Conservation (phyloP, 352 stramenopile genomes). For the Achlya hypogyna region DNA sequence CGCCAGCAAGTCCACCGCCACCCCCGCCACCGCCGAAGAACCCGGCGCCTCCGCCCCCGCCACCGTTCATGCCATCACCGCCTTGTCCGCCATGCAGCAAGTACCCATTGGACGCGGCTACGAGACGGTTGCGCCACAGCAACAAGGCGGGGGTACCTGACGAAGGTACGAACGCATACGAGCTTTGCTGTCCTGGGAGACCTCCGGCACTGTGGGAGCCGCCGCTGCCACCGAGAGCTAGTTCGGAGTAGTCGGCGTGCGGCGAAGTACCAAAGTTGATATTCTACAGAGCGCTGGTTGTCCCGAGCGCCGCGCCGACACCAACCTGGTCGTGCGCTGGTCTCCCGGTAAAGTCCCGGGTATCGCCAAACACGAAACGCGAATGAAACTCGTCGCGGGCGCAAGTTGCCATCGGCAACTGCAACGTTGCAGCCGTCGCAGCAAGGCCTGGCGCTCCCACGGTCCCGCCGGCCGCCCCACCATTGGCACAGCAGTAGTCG, state of each 20-base stretch:
- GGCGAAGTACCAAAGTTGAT: constrained; percentile 44
- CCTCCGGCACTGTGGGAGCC: constrained; percentile 26
- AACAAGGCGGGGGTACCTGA: background rate
- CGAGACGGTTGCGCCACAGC: constrained; percentile 22
- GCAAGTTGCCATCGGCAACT: constrained; percentile 26
- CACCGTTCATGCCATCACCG: constrained; percentile 62
- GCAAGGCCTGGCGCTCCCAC: constrained; percentile 35
- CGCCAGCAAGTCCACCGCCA: constrained; percentile 45
- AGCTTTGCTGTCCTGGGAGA: constrained; percentile 32
- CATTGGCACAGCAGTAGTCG: constrained; percentile 71
- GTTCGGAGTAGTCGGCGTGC: constrained; percentile 37
- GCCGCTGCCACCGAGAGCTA: constrained; percentile 43
- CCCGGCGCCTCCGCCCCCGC: constrained; percentile 65
- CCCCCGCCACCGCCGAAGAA: constrained; percentile 69
- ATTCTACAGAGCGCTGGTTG: constrained; percentile 20
- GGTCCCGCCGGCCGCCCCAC: constrained; percentile 45
- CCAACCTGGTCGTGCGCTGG: constrained; percentile 28
- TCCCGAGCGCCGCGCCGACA: background rate
- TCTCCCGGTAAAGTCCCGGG: constrained; percentile 33
- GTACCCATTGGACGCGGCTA: constrained; percentile 38
- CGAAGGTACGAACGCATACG: constrained; percentile 24
- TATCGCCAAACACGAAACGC: constrained; percentile 37
- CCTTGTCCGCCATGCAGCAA: constrained; percentile 40
- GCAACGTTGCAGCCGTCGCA: constrained; percentile 33
- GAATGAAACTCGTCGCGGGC: constrained; percentile 51